Evolutionary conservation across 75 land plant genomes (phyloP).

Genomic region (Sequoiadendron giganteum): DNA sequence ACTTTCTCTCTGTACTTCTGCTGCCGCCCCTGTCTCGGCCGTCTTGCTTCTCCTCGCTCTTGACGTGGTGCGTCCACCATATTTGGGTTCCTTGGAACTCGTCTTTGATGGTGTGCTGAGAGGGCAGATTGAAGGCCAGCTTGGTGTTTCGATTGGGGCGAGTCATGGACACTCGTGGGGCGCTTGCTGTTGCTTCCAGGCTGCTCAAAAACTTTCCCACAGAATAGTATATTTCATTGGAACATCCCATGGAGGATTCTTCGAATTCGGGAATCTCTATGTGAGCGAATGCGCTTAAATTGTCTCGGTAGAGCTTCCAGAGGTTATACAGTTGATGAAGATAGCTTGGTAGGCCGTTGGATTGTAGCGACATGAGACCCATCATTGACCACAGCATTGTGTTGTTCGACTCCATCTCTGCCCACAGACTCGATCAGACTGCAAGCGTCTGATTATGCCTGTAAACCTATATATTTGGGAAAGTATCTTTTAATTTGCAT

Average conservation of each 20-base stretch:
- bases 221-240: background rate
- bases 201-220: background rate
- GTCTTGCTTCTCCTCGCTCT: background rate
- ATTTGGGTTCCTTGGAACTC: slow-evolving; percentile 28
- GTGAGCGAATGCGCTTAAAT: background rate
- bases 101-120: slow-evolving; percentile 37
- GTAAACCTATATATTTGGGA: background rate
- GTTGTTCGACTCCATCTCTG: background rate
- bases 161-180: slow-evolving; percentile 31
- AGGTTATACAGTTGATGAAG: background rate
- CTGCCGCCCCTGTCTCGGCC: slow-evolving; percentile 12
- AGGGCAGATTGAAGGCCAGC: slow-evolving; percentile 42
- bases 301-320: background rate
- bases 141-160: slow-evolving; percentile 22
- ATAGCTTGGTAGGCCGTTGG: background rate
- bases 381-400: background rate
- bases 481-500: background rate
- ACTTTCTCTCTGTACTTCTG: slow-evolving; percentile 18
- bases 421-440: background rate
- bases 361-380: background rate
- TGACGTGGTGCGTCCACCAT: slow-evolving; percentile 27
- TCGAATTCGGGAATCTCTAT: background rate
- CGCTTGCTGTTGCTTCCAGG: slow-evolving; percentile 20
- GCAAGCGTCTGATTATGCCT: no score
- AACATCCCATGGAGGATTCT: background rate